These are phyloP conservation scores for Schizothecium vesticola DNA, from an alignment of 495 filamentous ascomycete species.

Conservation along the genomic window DNA sequence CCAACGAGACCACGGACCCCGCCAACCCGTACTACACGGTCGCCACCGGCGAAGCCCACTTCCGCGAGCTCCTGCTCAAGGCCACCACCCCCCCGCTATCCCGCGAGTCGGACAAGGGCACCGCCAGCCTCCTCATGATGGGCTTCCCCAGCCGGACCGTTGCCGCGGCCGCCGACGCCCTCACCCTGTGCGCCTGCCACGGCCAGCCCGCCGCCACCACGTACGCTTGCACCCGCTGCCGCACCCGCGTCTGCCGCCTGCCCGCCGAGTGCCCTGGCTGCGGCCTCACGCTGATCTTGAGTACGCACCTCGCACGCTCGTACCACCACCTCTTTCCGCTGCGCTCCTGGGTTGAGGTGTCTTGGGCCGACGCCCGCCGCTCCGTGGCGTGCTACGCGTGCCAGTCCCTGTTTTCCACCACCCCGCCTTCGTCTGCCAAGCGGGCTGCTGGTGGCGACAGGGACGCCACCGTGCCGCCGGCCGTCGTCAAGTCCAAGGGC, in stretches of 20 bases:
- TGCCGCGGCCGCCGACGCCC: conserved; percentile 54
- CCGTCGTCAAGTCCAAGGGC: conserved; percentile 40
- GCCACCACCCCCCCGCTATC: conserved; percentile 85
- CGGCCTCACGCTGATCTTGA: conserved; percentile 86
- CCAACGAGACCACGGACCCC: conserved; percentile 70
- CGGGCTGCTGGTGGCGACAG: conserved; percentile 14
- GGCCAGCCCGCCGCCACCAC: conserved; percentile 77
- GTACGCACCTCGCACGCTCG: conserved; percentile 89
- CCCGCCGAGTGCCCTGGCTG: conserved; percentile 91
- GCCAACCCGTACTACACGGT: conserved; percentile 60
- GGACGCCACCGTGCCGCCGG: neutral
- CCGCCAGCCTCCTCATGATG: conserved; percentile 88
- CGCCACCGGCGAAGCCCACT: conserved; percentile 82
- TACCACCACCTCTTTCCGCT: conserved; percentile 97
- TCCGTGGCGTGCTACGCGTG: conserved; percentile 52
- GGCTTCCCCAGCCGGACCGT: conserved; percentile 94
- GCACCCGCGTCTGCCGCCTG: conserved; percentile 81
- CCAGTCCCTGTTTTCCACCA: conserved; percentile 45
- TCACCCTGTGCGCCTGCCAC: conserved; percentile 82
- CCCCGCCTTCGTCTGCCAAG: conserved; percentile 10
- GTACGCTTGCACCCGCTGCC: conserved; percentile 86
- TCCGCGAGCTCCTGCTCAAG: conserved; percentile 80
- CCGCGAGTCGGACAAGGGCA: conserved; percentile 58
- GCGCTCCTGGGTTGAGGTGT: conserved; percentile 82
- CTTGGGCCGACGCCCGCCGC: conserved; percentile 63